Evolutionary conservation across 2,329 filamentous ascomycete species (phyloP), one percentile per base, ranked within the genome.

Genomic region (Cryoendolithus antarcticus): DNA sequence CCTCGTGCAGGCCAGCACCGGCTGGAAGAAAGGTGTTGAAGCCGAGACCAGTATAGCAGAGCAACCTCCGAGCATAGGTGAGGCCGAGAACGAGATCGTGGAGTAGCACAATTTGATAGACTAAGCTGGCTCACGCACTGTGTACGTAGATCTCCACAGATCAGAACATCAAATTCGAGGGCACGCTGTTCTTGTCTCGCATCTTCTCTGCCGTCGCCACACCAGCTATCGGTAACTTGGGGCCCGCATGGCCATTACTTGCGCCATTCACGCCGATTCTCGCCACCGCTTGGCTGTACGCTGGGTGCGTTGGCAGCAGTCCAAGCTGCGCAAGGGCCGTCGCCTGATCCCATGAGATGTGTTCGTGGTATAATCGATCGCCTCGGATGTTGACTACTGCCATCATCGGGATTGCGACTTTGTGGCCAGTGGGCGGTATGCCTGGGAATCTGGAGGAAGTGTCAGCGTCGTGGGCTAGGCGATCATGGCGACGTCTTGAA

Each of bases 261-360:
- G 15, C 5, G 15, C 15, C 15, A 5, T 19, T 19, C 15, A 5
- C 5, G 15, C 15, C 15, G 15, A 19, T 19, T 19, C 15, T 19
- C 13, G 15, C 29, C 6, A 30, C 30, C 0, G 46, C 53, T 0
- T 64, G 56, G 2, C 44, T 41, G 30, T 48, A 82, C 0, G 72
- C 70, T 0, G 83, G 64, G 44, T 75, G 82, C 41, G 82, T 70
- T 0, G 77, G 77, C 37, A 84, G 53, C 12, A 82, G 53, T 0
- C 74, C 78, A 1, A 80, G 55, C 52, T 83, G 79, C 5, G 65
- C 57, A 7, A 84, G 59, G 2, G 74, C 69, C 0, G 74, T 78
- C 0, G 65, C 73, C 53, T 82, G 77, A 43, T 84, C 79, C 78
- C 79, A 84, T 9, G 69, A 62, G 32, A 84, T 82, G 48, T 83